Percentiles rank a stretch among this genome's conserved stretches.
Conservation (phyloP, 1,284 basidiomycete genomes). For the Abortiporus biennis region DNA sequence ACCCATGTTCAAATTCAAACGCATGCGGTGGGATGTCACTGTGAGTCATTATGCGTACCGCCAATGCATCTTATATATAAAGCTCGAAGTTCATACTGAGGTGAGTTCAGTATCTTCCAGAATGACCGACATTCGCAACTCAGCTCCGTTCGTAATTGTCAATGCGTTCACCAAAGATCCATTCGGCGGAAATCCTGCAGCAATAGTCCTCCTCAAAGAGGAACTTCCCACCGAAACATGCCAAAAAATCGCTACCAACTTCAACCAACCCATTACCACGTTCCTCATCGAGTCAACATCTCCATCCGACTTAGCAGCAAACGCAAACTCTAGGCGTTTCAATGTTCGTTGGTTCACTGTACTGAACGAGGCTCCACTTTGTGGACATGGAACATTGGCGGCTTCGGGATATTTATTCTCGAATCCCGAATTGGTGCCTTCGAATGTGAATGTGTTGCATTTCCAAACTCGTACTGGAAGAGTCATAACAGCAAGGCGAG, state of each 20-base stretch:
- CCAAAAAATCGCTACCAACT: slow-evolving; percentile 32
- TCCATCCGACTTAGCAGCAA: slow-evolving; percentile 9
- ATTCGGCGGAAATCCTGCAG: slow-evolving; percentile 48
- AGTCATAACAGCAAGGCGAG: slow-evolving; percentile 20
- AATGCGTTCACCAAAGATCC: slow-evolving; percentile 42
- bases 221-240: slow-evolving; percentile 22
- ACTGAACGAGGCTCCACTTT: slow-evolving; percentile 30
- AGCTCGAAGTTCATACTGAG: too few relatives aligned
- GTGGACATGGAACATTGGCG: slow-evolving; percentile 48
- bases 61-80: too few relatives aligned
- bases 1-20: too few relatives aligned
- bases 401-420: slow-evolving; percentile 36
- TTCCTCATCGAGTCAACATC: slow-evolving; percentile 28
- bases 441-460: slow-evolving; percentile 25
- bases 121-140: too few relatives aligned
- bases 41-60: too few relatives aligned
- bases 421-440: slow-evolving; percentile 17
- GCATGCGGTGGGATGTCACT: too few relatives aligned
- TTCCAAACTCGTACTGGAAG: slow-evolving; percentile 24
- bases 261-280: slow-evolving; percentile 42
- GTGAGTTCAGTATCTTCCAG: too few relatives aligned
- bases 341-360: slow-evolving; percentile 36
- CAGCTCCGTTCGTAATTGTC: too few relatives aligned
- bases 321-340: slow-evolving; percentile 15
- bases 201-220: slow-evolving; percentile 33